These are phyloP conservation scores for Tetrahymena malaccensis DNA, from an alignment of 73 alveolate species.

Conservation along the genomic window DNA sequence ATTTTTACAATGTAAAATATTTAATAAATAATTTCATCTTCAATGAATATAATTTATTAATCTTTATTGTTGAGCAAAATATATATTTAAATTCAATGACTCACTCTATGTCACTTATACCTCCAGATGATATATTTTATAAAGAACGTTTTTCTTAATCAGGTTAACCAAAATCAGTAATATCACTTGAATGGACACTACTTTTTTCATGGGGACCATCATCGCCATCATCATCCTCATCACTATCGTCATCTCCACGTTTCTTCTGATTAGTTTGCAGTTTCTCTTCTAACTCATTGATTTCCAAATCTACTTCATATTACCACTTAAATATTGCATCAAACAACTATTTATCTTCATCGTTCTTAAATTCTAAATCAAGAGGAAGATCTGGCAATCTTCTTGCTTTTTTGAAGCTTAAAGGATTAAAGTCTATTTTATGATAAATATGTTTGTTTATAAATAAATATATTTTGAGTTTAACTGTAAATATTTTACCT, in stretches of 20 bases:
- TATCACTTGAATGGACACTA: not conserved
- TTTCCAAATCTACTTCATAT: not conserved
- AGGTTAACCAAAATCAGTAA: not conserved
- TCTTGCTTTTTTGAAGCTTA: not conserved
- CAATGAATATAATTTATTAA: not conserved
- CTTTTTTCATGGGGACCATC: not conserved
- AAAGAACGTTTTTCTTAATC: not conserved
- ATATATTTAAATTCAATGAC: not conserved
- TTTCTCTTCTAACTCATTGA: not conserved
- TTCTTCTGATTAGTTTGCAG: not conserved
- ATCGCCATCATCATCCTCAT: not conserved
- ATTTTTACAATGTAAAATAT: too few relatives aligned
- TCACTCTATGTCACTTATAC: not conserved
- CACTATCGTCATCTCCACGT: not conserved
- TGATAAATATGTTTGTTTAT: not conserved
- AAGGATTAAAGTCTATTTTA: not conserved
- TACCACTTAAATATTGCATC: not conserved
- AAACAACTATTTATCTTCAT: not conserved
- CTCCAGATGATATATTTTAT: not conserved
- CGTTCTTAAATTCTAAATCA: not conserved
- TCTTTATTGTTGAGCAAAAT: not conserved
- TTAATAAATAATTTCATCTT: too few relatives aligned
- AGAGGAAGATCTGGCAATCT: not conserved
- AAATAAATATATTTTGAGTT: not conserved
- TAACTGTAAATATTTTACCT: not conserved